Conservation (phyloP, 1,284 basidiomycete genomes). For the Leccinum proximum region DNA sequence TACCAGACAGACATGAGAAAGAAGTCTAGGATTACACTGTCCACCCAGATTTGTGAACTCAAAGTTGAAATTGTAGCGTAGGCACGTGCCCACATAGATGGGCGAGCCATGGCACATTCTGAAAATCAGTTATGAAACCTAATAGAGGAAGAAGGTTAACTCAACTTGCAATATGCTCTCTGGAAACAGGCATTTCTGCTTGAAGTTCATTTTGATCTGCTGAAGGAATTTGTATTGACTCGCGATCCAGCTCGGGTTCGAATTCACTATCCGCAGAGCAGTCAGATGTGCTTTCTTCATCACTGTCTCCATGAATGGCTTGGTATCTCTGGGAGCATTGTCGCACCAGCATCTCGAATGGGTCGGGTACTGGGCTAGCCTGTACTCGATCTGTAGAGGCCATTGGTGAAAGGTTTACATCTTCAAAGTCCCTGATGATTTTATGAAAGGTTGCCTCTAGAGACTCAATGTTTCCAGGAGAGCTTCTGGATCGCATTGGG, state of each 20-base stretch:
- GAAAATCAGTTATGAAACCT: neutral
- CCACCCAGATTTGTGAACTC: neutral
- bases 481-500: too few relatives aligned
- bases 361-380: neutral
- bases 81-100: constrained; percentile 1
- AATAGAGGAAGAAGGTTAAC: neutral
- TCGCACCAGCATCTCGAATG: neutral
- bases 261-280: neutral
- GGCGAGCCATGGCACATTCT: neutral
- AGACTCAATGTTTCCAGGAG: too few relatives aligned
- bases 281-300: neutral
- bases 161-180: constrained; percentile 1
- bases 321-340: neutral
- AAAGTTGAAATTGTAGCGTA: neutral
- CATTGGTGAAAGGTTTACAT: neutral
- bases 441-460: too few relatives aligned
- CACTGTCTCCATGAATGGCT: neutral
- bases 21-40: neutral
- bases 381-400: neutral
- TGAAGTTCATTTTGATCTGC: neutral
- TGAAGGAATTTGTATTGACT: neutral
- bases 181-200: neutral
- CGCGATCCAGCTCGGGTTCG: neutral
- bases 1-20: constrained; percentile 1
- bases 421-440: too few relatives aligned